Conservation (phyloP, 257 asterid genomes). For the Solanum corneliomulleri region DNA sequence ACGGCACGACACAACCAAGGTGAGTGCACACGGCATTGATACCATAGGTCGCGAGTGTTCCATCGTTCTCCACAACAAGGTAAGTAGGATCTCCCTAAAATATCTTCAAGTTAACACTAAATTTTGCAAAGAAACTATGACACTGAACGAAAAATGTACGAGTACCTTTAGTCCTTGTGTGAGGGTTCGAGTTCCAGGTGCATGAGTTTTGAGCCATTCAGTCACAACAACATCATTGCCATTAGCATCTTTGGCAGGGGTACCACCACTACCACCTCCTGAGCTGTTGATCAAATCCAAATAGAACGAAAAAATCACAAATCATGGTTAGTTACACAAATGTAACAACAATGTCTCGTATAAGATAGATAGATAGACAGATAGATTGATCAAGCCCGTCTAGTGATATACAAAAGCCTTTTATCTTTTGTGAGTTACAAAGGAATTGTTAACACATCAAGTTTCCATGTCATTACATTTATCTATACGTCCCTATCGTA, state of each 20-base stretch:
- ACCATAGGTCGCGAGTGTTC: slow-evolving; percentile 79
- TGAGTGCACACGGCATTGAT: slow-evolving; percentile 93
- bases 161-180: slow-evolving; percentile 80
- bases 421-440: background rate
- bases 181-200: slow-evolving; percentile 88
- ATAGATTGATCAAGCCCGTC: background rate
- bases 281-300: slow-evolving; percentile 22
- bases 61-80: slow-evolving; percentile 87
- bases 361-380: background rate
- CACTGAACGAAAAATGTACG: background rate
- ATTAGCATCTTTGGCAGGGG: slow-evolving; percentile 71
- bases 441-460: background rate
- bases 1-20: slow-evolving; percentile 97
- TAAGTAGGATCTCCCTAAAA: slow-evolving; percentile 91
- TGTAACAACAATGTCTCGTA: background rate
- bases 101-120: background rate
- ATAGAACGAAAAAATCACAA: background rate
- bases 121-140: background rate
- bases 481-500: background rate
- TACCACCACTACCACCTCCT: slow-evolving; percentile 47
- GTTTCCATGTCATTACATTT: background rate
- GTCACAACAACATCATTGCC: slow-evolving; percentile 72
- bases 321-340: background rate
- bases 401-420: background rate
- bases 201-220: slow-evolving; percentile 60